Evolutionary conservation across 1,284 basidiomycete species (phyloP).

Genomic region (Apiotrichum veenhuisii): DNA sequence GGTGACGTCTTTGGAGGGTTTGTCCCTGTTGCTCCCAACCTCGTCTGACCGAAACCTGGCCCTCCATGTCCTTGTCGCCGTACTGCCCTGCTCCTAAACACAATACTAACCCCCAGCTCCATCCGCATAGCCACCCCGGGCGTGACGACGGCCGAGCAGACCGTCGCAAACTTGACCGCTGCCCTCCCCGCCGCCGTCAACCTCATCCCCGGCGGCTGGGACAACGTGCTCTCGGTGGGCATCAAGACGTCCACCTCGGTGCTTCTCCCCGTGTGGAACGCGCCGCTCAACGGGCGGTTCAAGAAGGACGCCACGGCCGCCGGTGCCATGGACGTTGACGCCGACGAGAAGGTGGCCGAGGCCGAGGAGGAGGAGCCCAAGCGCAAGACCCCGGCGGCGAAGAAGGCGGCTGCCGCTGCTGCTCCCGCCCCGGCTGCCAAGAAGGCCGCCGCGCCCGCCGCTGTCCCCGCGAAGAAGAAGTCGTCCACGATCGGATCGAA

Average conservation of each 20-base stretch:
- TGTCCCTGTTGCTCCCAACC: neutral
- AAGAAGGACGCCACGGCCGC: conserved; percentile 14
- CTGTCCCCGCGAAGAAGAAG: conserved; percentile 22
- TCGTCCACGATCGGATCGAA: conserved; percentile 29
- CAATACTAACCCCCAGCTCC: conserved; percentile 55
- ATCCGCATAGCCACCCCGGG: conserved; percentile 73
- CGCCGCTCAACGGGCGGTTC: conserved; percentile 55
- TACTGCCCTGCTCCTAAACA: neutral
- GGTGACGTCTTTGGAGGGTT: no score
- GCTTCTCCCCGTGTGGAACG: conserved; percentile 86
- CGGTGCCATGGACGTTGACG: conserved; percentile 22
- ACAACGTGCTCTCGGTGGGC: conserved; percentile 82
- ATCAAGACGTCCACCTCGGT: conserved; percentile 85
- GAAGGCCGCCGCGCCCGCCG: neutral
- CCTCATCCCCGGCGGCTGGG: conserved; percentile 76
- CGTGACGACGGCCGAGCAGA: conserved; percentile 64
- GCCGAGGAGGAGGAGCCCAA: conserved; percentile 7
- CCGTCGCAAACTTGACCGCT: conserved; percentile 72
- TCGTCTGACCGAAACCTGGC: no score
- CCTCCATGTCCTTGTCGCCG: no score
- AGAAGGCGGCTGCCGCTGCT: neutral
- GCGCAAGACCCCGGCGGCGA: conserved; percentile 4
- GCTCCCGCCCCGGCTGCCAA: neutral
- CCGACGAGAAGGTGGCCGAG: conserved; percentile 18
- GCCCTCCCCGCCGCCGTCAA: conserved; percentile 72